Base-by-base conservation (phyloP, 1,284 basidiomycete genomes). In the Ustilago trichophora region DNA sequence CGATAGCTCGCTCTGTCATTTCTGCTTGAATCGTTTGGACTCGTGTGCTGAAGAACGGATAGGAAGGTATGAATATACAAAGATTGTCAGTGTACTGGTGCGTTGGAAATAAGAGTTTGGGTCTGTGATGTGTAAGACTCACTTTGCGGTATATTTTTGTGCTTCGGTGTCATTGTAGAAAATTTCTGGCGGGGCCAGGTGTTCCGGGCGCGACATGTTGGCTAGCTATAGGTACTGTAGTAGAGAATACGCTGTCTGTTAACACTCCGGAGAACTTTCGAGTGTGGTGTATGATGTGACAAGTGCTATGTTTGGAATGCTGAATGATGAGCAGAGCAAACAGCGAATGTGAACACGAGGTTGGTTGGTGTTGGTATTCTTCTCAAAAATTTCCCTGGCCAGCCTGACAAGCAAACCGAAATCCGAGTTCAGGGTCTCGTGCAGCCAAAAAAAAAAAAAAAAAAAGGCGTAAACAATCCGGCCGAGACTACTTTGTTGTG, bases 101-200 rank as follows among this genome's bases (percentile, higher is more conserved):
- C n/a, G n/a, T n/a, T n/a, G n/a, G n/a, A n/a, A n/a, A n/a, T n/a
- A n/a, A n/a, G n/a, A n/a, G n/a, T n/a, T n/a, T n/a, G n/a, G n/a
- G n/a, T n/a, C n/a, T n/a, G n/a, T n/a, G n/a, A n/a, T n/a, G n/a
- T n/a, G n/a, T n/a, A n/a, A n/a, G n/a, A n/a, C 87, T 62, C 78
- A 95, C 93, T 94, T 97, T 84, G 89, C 87, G 0, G 96, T 97
- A 82, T 99, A 99, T 84, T 99, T 99, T 81, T 88, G 88, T 22
- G 96, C 95, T 82, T 98, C 95, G 21, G 85, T 85, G 81, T 98
- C 95, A 56, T 92, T 93, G 87, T 99, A 99, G 80, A 95, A 98
- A 73, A 98, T 92, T 85, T 98, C 93, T 60, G 96, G 95, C 32
- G 96, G 96, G 22, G 94, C 93, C 82, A 91, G 87, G 41, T 95